Evolutionary conservation across 805 yeast species (phyloP).

Genomic region (Metschnikowia kofuensis): DNA sequence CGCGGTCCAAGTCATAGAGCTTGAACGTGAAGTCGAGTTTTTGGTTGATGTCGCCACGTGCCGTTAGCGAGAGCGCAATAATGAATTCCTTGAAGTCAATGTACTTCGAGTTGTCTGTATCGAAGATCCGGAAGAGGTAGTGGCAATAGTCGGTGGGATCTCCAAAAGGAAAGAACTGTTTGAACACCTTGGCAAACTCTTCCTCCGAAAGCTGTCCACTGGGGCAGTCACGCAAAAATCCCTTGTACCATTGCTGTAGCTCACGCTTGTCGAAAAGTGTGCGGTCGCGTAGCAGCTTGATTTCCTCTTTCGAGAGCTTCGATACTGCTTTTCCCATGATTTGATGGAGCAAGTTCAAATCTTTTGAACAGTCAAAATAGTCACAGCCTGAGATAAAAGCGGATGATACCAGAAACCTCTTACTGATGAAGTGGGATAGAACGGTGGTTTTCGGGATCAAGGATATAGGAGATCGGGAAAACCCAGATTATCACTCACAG

Average conservation of each 20-base stretch:
- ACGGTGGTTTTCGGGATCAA: too few species aligned
- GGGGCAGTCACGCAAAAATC: constrained; percentile 92
- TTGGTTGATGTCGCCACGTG: constrained; percentile 82
- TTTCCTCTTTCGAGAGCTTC: constrained; percentile 85
- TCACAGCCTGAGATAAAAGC: background rate
- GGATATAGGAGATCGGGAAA: too few species aligned
- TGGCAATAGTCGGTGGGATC: constrained; percentile 91
- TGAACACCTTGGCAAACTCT: constrained; percentile 88
- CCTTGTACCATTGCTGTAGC: constrained; percentile 97
- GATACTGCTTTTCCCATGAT: constrained; percentile 93
- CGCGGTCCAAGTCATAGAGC: constrained; percentile 77
- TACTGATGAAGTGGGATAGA: too few species aligned
- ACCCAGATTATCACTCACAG: too few species aligned
- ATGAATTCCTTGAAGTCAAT: constrained; percentile 93
- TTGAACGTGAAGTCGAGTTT: constrained; percentile 88
- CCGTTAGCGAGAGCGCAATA: constrained; percentile 78
- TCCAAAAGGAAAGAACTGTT: constrained; percentile 97
- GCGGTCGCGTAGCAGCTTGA: constrained; percentile 73
- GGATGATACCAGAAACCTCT: too few species aligned
- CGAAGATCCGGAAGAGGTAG: constrained; percentile 85
- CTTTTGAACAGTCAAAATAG: too few species aligned
- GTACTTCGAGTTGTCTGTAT: constrained; percentile 71
- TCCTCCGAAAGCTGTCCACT: constrained; percentile 80
- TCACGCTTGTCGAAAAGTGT: constrained; percentile 93
- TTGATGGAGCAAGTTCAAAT: too few species aligned